A percentile compares a stretch with the other conserved stretches of the same genome.
phyloP scores from a whole-genome alignment of 495 filamentous ascomycete genomes.

The Hypoxylon subgilvum region DNA sequence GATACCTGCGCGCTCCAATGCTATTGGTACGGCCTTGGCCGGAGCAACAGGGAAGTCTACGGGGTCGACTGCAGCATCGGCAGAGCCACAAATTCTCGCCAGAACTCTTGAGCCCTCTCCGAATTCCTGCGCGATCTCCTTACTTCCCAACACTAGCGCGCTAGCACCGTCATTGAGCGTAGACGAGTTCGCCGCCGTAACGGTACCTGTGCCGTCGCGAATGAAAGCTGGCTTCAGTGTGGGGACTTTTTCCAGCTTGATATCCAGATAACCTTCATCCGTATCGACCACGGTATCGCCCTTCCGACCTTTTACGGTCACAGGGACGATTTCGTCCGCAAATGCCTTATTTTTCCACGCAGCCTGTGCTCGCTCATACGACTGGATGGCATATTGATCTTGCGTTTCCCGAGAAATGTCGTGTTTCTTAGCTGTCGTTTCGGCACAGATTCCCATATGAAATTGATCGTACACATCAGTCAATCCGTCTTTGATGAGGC shows the following conservation, averaged over 20 bases:
- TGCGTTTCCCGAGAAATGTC: slow-evolving; percentile 80
- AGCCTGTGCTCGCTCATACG: slow-evolving; percentile 83
- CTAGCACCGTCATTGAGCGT: slow-evolving; percentile 94
- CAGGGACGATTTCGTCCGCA: slow-evolving; percentile 82
- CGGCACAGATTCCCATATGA: slow-evolving; percentile 98
- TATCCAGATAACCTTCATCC: slow-evolving; percentile 85
- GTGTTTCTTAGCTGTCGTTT: slow-evolving; percentile 89
- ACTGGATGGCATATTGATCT: slow-evolving; percentile 86
- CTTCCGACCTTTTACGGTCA: slow-evolving; percentile 82
- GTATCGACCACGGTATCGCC: slow-evolving; percentile 77
- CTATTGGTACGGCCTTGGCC: slow-evolving; percentile 87
- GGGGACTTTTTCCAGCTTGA: slow-evolving; percentile 83
- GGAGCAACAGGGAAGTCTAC: slow-evolving; percentile 96
- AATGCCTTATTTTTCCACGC: slow-evolving; percentile 86
- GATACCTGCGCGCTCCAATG: slow-evolving; percentile 86
- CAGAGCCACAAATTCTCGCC: slow-evolving; percentile 81
- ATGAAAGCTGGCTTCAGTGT: slow-evolving; percentile 91
- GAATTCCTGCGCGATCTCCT: slow-evolving; percentile 75
- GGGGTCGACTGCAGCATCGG: slow-evolving; percentile 90
- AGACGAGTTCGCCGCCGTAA: slow-evolving; percentile 92
- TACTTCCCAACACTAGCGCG: slow-evolving; percentile 83
- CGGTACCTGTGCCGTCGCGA: slow-evolving; percentile 80
- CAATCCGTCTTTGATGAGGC: slow-evolving; percentile 90
- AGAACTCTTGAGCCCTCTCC: slow-evolving; percentile 75
- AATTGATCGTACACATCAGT: slow-evolving; percentile 97